Conservation (phyloP, 1,284 basidiomycete species). For the Puccinia horiana region DNA sequence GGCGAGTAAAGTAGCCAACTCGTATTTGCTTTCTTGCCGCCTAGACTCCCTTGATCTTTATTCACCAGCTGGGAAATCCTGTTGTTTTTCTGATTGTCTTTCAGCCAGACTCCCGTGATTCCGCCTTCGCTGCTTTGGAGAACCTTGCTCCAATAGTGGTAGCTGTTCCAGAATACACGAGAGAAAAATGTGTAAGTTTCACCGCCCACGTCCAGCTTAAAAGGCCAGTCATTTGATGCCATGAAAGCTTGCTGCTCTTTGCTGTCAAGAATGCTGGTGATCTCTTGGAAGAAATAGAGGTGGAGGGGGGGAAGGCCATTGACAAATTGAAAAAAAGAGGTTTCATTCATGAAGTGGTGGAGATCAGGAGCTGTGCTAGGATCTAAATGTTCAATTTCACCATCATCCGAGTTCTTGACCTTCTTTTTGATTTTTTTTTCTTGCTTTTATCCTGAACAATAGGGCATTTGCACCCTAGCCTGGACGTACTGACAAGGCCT, state of each 20-base stretch:
- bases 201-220: no score
- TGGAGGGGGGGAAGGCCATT: not conserved
- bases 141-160: slow-evolving; percentile 8
- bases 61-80: not conserved
- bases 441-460: no score
- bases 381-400: no score
- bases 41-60: not conserved
- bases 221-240: not conserved
- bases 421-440: no score
- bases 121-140: not conserved
- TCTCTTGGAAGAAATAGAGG: not conserved
- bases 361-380: not conserved
- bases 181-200: not conserved
- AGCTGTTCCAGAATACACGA: not conserved
- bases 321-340: not conserved
- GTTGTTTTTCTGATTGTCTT: no score
- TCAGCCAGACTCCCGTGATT: not conserved
- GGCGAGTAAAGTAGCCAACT: not conserved
- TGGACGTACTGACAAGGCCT: no score
- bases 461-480: no score
- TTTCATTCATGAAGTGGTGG: not conserved
- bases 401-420: not conserved
- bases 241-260: not conserved
- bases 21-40: not conserved
- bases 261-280: not conserved